Percentiles rank a stretch among this genome's conserved stretches.
Evolutionary conservation across 2,329 filamentous ascomycete species (phyloP).

Genomic region (Cercospora canescens): DNA sequence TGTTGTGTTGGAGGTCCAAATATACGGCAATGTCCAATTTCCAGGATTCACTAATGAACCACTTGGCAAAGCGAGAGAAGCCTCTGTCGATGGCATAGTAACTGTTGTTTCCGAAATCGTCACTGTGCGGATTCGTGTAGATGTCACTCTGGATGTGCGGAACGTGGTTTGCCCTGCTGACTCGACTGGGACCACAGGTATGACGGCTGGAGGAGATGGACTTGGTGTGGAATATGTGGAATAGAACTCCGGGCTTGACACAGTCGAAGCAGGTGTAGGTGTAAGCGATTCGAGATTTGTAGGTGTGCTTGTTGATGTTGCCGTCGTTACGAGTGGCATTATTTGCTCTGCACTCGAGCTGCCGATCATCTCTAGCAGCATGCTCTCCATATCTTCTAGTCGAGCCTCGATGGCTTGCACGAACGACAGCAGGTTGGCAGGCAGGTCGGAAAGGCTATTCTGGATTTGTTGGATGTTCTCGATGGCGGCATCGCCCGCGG

Average conservation of each 20-base stretch:
- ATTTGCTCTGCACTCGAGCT: background rate
- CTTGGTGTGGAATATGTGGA: background rate
- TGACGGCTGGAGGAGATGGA: background rate
- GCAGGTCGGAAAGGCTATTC: conserved; percentile 19
- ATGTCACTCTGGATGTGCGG: conserved; percentile 9
- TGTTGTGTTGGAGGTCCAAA: background rate
- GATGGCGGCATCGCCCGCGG: conserved; percentile 21
- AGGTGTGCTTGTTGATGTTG: background rate
- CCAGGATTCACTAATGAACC: background rate
- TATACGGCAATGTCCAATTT: background rate
- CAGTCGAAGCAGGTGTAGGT: background rate
- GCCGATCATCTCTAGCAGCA: conserved; percentile 10
- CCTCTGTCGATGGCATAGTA: background rate
- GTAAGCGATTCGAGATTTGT: background rate
- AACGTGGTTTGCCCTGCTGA: background rate
- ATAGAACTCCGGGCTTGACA: background rate
- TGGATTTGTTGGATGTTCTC: conserved; percentile 23
- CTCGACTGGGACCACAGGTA: background rate
- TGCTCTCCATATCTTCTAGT: conserved; percentile 16
- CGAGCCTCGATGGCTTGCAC: conserved; percentile 18
- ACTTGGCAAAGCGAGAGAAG: background rate
- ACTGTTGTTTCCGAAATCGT: background rate
- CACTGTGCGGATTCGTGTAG: conserved; percentile 4
- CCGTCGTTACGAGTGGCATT: background rate
- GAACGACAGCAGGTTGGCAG: conserved; percentile 20